Evolutionary conservation across 208 protist genomes (phyloP), one percentile per base, ranked within the genome.

Genomic region (Acanthamoeba royreba): DNA sequence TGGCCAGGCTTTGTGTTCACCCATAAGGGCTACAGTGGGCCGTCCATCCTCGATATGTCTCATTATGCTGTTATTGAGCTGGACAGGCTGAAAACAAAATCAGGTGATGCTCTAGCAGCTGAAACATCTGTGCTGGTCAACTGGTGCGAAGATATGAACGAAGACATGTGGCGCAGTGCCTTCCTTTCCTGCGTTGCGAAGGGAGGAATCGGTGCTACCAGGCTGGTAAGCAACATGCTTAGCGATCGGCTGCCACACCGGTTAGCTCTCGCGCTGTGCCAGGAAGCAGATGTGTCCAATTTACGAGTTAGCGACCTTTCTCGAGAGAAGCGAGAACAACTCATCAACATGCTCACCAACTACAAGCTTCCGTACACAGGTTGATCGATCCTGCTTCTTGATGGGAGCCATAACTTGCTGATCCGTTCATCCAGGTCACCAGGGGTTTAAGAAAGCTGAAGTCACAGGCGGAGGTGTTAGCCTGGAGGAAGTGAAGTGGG

Each of bases 11-110:
- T 94, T 25, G 31, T 94, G 0, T 94, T 94, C 72, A 94, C 92
- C 53, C 92, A 94, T 47, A 94, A 47, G n/a, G 92, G 92, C 0
- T 94, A 92, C 49, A 88, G 69, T 33, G 92, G 92, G 49, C 92
- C 92, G 5, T 86, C 92, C 11, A 46, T 94, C n/a, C 77, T 94
- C 40, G 92, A 94, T 55, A 15, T 89, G 4, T 94, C 92, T 31
- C 92, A 94, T 35, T 47, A 74, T 28, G 45, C 35, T 2, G 74
- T 94, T 11, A 86, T 77, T 47, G 66, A 63, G 8, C 22, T 85
- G 42, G 45, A 83, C 4, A 7, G 72, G 19, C 43, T 83, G 72
- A 38, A 33, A 38, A 22, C 15, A n/a, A n/a, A 83, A 63, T 33
- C 38, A n/a, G 17, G 42, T 40, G 63, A 28, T 85, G n/a, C 22